Base-by-base conservation (phyloP, 2,329 filamentous ascomycete genomes). In the Fusarium sp. region DNA sequence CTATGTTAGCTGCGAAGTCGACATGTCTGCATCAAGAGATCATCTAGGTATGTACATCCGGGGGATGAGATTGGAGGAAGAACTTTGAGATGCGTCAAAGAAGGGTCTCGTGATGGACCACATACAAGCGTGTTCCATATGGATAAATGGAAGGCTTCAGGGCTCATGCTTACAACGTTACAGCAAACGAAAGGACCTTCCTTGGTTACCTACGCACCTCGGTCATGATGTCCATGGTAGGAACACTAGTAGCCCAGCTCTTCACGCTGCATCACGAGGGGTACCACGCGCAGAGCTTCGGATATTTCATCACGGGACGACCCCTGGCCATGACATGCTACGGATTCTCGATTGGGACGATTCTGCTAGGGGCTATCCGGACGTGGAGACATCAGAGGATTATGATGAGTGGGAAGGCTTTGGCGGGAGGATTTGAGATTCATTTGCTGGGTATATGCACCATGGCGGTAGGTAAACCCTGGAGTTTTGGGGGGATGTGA, bases 121-220 rank as follows among this genome's bases (percentile, higher is more conserved):
- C 25, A 27, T 24, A 25, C 40, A 27, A 41, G 7, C 27, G 4
- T 13, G 45, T 37, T 7, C 57, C 24, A 45, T 46, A 25, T 41
- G 42, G 47, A 25, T 45, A 44, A 45, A 34, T 22, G 25, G 18
- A 24, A 13, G 29, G 12, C 29, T 30, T 20, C 18, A 20, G 9
- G 34, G 5, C 34, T 37, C 34, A 37, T 9, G n/a, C 66, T 69
- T 40, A 25, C 45, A 55, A 22, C 16, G 27, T 37, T 29, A 11
- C 40, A 93, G 91, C 92, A 40, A 86, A 93, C 57, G 91, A 94
- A 79, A 84, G 91, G 60, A 94, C 91, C 20, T 94, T 91, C 75
- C 86, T 94, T 20, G 90, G 86, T 30, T 94, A 93, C 77, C 84
- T 93, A 30, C 87, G 91, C 22, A 94, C 91, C 3, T 92, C 90